A percentile compares a stretch with the other conserved stretches of the same genome.
Evolutionary conservation across 805 yeast genomes (phyloP).

Genomic region (Hanseniaspora thailandica): DNA sequence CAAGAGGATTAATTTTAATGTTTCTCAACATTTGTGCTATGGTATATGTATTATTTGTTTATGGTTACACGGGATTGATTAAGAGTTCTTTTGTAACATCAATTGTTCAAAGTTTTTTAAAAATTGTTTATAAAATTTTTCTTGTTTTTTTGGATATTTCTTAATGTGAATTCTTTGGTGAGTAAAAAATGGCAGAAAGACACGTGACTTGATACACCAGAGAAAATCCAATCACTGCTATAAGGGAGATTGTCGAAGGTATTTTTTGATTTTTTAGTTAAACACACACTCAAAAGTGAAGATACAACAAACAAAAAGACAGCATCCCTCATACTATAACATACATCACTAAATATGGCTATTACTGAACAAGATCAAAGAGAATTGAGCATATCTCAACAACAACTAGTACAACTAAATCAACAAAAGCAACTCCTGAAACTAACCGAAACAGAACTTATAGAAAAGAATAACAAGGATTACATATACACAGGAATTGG

Average conservation of each 20-base stretch:
- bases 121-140: too few relatives aligned
- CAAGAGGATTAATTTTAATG: neutral
- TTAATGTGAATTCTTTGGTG: neutral
- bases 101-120: too few relatives aligned
- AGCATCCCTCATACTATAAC: constrained; percentile 3
- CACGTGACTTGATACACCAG: neutral
- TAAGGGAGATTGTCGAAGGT: too few relatives aligned
- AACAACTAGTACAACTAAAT: constrained; percentile 24
- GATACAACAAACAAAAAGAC: neutral
- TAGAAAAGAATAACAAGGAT: constrained; percentile 30
- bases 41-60: too few relatives aligned
- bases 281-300: neutral
- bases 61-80: neutral
- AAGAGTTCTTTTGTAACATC: neutral
- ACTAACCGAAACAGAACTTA: constrained; percentile 46
- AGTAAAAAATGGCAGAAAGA: too few relatives aligned
- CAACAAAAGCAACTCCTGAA: constrained; percentile 38
- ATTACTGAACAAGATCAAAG: constrained; percentile 23
- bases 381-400: constrained; percentile 26
- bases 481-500: constrained; percentile 80
- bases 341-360: constrained; percentile 20
- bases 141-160: too few relatives aligned
- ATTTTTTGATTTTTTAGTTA: too few relatives aligned
- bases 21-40: neutral
- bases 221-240: too few relatives aligned